phyloP scores from a whole-genome alignment of 352 stramenopile genomes.

The Globisporangium barbulae region DNA sequence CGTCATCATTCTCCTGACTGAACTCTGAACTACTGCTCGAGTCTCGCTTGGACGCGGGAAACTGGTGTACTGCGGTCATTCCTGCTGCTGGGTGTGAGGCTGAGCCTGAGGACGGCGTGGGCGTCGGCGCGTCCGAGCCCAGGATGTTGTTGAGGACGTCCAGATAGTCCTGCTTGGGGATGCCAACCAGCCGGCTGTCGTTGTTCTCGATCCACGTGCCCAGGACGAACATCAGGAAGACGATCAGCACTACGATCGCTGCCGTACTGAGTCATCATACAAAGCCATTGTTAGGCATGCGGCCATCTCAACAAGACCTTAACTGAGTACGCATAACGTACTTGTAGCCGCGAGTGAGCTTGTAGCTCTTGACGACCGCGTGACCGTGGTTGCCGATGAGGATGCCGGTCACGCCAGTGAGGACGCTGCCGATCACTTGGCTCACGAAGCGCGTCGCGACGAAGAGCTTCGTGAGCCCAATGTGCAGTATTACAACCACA shows the following conservation, averaged over 20 bases:
- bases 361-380: conserved; percentile 40
- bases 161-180: conserved; percentile 62
- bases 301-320: too few relatives aligned
- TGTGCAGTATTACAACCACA: conserved; percentile 26
- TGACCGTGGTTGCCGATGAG: conserved; percentile 61
- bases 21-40: neutral
- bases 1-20: conserved; percentile 3
- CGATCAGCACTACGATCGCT: conserved; percentile 42
- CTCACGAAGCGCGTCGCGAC: conserved; percentile 48
- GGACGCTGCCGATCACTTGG: conserved; percentile 59
- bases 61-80: conserved; percentile 7
- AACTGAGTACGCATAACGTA: neutral
- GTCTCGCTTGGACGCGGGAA: neutral
- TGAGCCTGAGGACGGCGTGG: conserved; percentile 1
- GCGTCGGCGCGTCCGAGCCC: conserved; percentile 26
- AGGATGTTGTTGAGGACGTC: conserved; percentile 66
- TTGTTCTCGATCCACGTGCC: conserved; percentile 77
- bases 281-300: neutral
- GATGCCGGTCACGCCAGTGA: conserved; percentile 53
- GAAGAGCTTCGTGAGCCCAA: conserved; percentile 33
- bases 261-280: conserved; percentile 22
- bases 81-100: neutral
- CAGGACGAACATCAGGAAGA: conserved; percentile 49
- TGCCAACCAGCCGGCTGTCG: conserved; percentile 54
- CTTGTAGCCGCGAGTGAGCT: conserved; percentile 44